Evolutionary conservation across 2,329 filamentous ascomycete genomes (phyloP).

Genomic region (Karstenula rhodostoma): DNA sequence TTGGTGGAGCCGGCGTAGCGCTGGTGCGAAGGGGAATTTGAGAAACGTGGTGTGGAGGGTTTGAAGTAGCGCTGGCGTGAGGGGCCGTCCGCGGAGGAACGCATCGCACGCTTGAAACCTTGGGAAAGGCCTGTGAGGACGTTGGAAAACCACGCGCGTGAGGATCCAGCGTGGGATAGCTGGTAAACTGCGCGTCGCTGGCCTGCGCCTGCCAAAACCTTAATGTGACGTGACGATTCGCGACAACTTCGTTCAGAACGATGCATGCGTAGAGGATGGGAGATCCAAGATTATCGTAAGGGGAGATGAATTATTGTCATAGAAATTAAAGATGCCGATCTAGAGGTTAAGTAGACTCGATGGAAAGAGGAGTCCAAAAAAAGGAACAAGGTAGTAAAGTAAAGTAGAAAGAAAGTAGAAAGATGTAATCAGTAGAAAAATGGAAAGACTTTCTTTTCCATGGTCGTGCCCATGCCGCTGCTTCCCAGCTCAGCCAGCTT

Average conservation of each 20-base stretch:
- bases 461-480: slow-evolving; percentile 6
- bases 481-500: background rate
- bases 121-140: background rate
- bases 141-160: background rate
- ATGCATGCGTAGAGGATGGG: background rate
- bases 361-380: slow-evolving; percentile 22
- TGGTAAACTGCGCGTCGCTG: too few relatives aligned
- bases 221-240: too few relatives aligned
- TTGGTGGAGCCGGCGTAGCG: background rate
- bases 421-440: slow-evolving; percentile 3
- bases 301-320: slow-evolving; percentile 42
- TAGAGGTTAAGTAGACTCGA: slow-evolving; percentile 19
- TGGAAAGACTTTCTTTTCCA: slow-evolving; percentile 23
- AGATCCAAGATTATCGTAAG: background rate
- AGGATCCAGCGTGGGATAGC: background rate
- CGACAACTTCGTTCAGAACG: too few relatives aligned
- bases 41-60: too few relatives aligned
- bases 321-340: slow-evolving; percentile 32
- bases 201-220: too few relatives aligned
- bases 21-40: too few relatives aligned
- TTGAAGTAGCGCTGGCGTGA: too few relatives aligned
- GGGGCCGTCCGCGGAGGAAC: too few relatives aligned
- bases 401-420: slow-evolving; percentile 18
- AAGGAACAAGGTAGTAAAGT: slow-evolving; percentile 17
- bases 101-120: background rate